Evolutionary conservation across 2,329 filamentous ascomycete species (phyloP), one percentile per base, ranked within the genome.

Genomic region (Laburnicola sp.): DNA sequence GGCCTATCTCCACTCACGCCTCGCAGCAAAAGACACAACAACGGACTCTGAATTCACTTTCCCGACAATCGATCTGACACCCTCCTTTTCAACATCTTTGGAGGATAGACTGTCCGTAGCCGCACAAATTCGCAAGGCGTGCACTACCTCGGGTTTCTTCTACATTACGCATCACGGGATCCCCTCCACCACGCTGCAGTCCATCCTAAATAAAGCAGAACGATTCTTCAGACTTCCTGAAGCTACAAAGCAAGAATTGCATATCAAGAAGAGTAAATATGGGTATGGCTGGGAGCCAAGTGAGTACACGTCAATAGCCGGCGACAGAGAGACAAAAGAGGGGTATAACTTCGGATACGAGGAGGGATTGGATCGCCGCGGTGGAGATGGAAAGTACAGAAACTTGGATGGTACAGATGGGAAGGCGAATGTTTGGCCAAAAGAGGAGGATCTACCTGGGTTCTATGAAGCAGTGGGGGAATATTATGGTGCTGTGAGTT

Each of bases 281-380:
- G 71, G 75, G 30, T 66, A 74, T 30, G 75, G 74, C 0, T 77
- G 68, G 65, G 74, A 76, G 53, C 74, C 74, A 3, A 66, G 69
- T 27, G 71, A 73, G 38, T 74, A 69, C 45, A 75, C 74, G 0
- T 73, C 69, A 7, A 68, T 75, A 16, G 74, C 74, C 9, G 72
- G 73, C 9, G 70, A 70, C 30, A 56, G 66, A 11, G 74, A 77
- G 58, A 71, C 69, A 0, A 76, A 76, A 49, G 72, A 76, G 47
- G 72, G 68, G 2, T 76, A 75, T 60, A 76, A 76, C 44, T 76
- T 71, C 59, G 70, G 72, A 5, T 77, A 78, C 46, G 75, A 76
- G 56, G 62, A 57, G 21, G 65, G 57, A 6, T 61, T 77, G 4
- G 75, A 76, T 48, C 63, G 60, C 2, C 70, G 62, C 0, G 74